Evolutionary conservation across 2,329 filamentous ascomycete species (phyloP), one percentile per base, ranked within the genome.

Genomic region (Cercospora zeina): DNA sequence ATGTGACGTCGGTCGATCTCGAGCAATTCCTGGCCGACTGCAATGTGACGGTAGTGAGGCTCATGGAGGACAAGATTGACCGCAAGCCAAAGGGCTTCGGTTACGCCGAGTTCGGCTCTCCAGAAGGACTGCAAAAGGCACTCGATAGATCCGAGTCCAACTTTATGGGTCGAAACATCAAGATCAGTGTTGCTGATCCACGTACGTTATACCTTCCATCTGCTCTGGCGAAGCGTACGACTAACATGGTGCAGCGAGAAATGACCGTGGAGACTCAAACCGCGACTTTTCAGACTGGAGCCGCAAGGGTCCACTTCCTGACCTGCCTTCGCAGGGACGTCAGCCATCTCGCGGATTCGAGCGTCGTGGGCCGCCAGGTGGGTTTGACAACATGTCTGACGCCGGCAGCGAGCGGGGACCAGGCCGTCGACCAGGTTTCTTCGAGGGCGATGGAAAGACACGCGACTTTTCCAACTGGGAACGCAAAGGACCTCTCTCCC

Each of bases 51-150:
- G 97, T 87, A 75, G 91, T 99, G 68, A 90, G 95, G 72, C 92
- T 99, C 72, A 96, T 99, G 67, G 93, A 97, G 81, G 96, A 99
- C 79, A 95, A 93, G 75, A 84, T 96, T 76, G 89, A 95, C 75
- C 87, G 89, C 77, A 92, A 93, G 74, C 95, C 95, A 68, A 99
- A 99, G 82, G 95, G 95, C 54, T 99, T 99, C 73, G 95, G 93
- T 65, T 99, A 99, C 76, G 93, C 96, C 68, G 95, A 99, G 77
- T 99, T 99, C 73, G 87, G 83, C 68, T 88, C 87, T 56, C 80
- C 95, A 49, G 93, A 97, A 54, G 93, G 93, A 63, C 82, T 99
- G 73, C 96, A 96, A 82, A 89, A 92, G 79, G 95, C 95, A 61
- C 84, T 99, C 67, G 86, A 87, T 62, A 84, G 95, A 66, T 93